Evolutionary conservation across 2,329 filamentous ascomycete genomes (phyloP), one percentile per base, ranked within the genome.

Genomic region (Tricladium varicosporioides): DNA sequence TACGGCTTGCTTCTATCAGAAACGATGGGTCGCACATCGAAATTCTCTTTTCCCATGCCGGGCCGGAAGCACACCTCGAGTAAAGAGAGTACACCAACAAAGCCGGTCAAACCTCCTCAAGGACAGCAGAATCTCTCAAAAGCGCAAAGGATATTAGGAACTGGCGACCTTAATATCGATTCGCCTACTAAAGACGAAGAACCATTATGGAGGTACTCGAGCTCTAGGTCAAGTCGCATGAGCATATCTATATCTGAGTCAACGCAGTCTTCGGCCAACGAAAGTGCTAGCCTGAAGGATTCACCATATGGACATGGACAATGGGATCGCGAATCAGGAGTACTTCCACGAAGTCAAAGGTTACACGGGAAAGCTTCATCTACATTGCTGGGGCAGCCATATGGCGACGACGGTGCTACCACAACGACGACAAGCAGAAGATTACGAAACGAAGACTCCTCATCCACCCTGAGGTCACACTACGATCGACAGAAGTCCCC

Each of bases 121-220:
- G 50, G 11, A 57, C 19, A 46, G 18, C 22, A 51, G 33, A 60
- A 57, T 45, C 50, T 69, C 9, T 70, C 69, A 8, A 71, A 71
- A 49, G 69, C 68, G 13, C 66, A 70, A 56, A 55, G 68, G 36
- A 60, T 71, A 33, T 49, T 71, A 13, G 69, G 69, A 19, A 64
- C 64, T n/a, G 62, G 61, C 5, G 73, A 75, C 18, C 72, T 84
- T 52, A 83, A 85, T 59, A 77, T 84, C 54, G 65, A 69, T 49
- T 66, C 65, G 19, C 65, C 62, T 15, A 51, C 46, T 46, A 54
- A 67, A 47, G 65, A 63, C 5, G 65, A 65, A 40, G 63, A 63
- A n/a, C 59, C 56, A 11, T 58, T 60, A 44, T 68, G 65, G 63
- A 67, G 58, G 44, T 63, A 60, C 46, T 62, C 63, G 8, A 58